Evolutionary conservation across 495 filamentous ascomycete genomes (phyloP).

Genomic region (Penicillium diatomitis): DNA sequence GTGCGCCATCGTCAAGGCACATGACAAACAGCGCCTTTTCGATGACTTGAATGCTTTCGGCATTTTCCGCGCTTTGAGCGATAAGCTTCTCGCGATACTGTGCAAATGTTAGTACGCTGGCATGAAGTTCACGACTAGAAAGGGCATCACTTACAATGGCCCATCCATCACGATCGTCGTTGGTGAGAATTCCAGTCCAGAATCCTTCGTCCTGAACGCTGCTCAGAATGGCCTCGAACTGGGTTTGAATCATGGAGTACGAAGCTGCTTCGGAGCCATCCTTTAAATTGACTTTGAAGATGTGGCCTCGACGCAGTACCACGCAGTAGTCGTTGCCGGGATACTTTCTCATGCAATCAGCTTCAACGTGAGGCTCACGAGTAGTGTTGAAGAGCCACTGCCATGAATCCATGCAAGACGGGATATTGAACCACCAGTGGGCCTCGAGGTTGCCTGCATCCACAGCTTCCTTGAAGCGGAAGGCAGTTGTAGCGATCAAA

Average conservation of each 20-base stretch:
- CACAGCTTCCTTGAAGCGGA: not conserved
- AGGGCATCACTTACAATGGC: not conserved
- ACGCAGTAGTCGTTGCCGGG: not conserved
- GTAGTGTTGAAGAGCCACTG: conserved; percentile 1
- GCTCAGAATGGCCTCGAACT: not conserved
- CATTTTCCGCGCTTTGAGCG: not conserved
- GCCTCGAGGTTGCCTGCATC: not conserved
- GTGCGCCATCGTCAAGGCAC: not conserved
- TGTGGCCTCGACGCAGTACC: not conserved
- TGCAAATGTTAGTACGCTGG: not conserved
- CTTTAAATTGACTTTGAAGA: not conserved
- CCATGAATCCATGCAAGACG: not conserved
- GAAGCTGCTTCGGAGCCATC: not conserved
- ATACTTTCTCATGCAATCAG: not conserved
- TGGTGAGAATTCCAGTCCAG: not conserved
- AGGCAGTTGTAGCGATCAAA: not conserved
- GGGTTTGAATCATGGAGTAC: not conserved
- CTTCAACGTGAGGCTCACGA: not conserved
- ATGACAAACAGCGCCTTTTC: not conserved
- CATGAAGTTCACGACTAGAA: not conserved
- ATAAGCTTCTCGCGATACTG: not conserved
- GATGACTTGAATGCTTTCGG: not conserved
- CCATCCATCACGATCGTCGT: not conserved
- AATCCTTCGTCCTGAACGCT: not conserved
- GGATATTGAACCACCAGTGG: not conserved